Evolutionary conservation across 2,329 filamentous ascomycete species (phyloP).

Genomic region (Rhinocladiella similis): DNA sequence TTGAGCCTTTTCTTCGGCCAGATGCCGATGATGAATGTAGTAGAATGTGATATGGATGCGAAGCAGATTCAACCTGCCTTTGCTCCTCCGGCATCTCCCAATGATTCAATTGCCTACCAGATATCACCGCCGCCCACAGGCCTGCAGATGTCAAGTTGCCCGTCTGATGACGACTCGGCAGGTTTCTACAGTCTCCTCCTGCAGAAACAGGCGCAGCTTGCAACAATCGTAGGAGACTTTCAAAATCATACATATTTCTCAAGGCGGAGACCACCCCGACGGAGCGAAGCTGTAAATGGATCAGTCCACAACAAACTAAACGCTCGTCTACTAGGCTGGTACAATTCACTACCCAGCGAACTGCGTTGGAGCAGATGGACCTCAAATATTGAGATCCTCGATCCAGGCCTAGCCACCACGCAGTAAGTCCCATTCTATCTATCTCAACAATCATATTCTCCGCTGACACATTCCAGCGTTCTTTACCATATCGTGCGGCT

Average conservation of each 20-base stretch:
- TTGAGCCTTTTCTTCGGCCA: constrained; percentile 9
- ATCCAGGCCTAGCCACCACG: constrained; percentile 4
- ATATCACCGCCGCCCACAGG: not conserved
- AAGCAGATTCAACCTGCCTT: not conserved
- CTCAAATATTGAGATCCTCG: constrained; percentile 4
- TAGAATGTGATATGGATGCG: not conserved
- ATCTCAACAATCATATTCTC: not conserved
- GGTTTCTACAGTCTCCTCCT: not conserved
- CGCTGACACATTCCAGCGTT: constrained; percentile 1
- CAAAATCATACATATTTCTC: constrained; percentile 1
- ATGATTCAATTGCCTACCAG: not conserved
- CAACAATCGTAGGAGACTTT: constrained; percentile 1
- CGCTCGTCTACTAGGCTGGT: constrained; percentile 10
- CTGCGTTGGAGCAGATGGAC: constrained; percentile 12
- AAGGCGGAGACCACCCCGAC: not conserved
- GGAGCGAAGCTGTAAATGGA: not conserved
- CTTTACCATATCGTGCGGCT: constrained; percentile 8
- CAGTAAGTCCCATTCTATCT: not conserved
- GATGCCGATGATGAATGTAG: not conserved
- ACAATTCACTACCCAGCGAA: constrained; percentile 9
- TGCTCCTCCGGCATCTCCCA: no score
- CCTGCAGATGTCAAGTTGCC: not conserved
- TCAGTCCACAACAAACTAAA: constrained; percentile 10
- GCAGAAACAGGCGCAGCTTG: constrained; percentile 6
- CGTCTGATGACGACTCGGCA: not conserved